A percentile compares a stretch with the other conserved stretches of the same genome.
phyloP scores from a whole-genome alignment of 192 early-diverging fungal species.

The Phycomyces blakesleeanus region DNA sequence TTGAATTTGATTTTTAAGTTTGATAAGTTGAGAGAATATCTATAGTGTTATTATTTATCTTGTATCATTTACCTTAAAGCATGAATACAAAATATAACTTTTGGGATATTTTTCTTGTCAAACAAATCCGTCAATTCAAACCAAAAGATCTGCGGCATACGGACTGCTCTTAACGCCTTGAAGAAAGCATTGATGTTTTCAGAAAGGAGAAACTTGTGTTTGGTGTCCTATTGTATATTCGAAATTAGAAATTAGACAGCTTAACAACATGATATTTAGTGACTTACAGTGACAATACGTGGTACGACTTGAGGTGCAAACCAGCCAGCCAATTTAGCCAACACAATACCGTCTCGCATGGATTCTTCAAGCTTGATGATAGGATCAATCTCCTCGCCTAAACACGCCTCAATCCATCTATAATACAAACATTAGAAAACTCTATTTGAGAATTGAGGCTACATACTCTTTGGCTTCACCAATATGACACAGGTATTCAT shows the following conservation, averaged over 20 bases:
- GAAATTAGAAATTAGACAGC: background rate
- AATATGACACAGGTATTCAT: slow-evolving; percentile 98
- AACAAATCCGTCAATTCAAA: slow-evolving; percentile 98
- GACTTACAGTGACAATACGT: slow-evolving; percentile 74
- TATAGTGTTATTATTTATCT: no score
- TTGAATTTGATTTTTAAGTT: no score
- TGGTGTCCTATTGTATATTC: slow-evolving; percentile 48
- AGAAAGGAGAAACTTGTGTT: slow-evolving; percentile 90
- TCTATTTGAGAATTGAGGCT: no score
- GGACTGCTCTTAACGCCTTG: slow-evolving; percentile 68
- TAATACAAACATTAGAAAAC: background rate
- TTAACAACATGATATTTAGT: no score
- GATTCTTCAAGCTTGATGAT: slow-evolving; percentile 84
- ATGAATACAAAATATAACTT: slow-evolving; percentile 98
- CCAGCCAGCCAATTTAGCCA: slow-evolving; percentile 84
- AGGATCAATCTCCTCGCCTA: slow-evolving; percentile 74
- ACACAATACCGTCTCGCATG: slow-evolving; percentile 86
- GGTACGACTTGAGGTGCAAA: slow-evolving; percentile 82
- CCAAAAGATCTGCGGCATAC: slow-evolving; percentile 88
- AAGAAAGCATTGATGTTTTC: slow-evolving; percentile 98
- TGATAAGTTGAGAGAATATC: no score
- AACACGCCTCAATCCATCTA: slow-evolving; percentile 95
- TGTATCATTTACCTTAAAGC: slow-evolving; percentile 80
- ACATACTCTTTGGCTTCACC: slow-evolving; percentile 96
- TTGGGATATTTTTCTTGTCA: slow-evolving; percentile 98